A percentile compares a stretch with the other conserved stretches of the same genome.
Conservation (phyloP, 148 eudicot species). For the Rhododendron ferrugineum region DNA sequence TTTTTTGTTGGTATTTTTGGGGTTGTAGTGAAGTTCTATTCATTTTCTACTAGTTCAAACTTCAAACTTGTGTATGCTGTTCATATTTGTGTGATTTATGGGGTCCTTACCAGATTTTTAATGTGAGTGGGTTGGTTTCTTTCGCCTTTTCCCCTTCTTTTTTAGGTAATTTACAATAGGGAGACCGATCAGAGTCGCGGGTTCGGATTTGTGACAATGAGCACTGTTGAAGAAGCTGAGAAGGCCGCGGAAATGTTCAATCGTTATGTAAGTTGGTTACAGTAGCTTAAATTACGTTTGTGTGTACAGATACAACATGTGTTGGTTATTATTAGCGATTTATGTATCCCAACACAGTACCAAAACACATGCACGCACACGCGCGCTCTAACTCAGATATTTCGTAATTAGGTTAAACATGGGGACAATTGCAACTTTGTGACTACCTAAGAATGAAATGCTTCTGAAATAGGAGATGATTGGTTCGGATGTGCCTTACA, state of each 20-base stretch:
- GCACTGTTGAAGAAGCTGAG: conserved; percentile 84
- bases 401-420: not conserved
- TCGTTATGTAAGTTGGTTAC: conserved; percentile 50
- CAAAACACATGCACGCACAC: not conserved
- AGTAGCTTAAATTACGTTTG: not conserved
- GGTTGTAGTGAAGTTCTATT: conserved; percentile 43
- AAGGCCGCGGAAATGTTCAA: conserved; percentile 73
- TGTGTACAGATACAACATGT: not conserved
- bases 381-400: no score
- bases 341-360: not conserved
- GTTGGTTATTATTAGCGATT: not conserved
- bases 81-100: conserved; percentile 5
- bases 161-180: conserved; percentile 84
- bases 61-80: not conserved
- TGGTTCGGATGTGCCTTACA: not conserved
- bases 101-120: not conserved
- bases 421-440: not conserved
- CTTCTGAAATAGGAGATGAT: not conserved
- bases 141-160: not conserved
- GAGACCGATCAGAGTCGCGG: conserved; percentile 91
- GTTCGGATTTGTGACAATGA: conserved; percentile 94
- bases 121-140: not conserved
- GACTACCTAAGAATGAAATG: not conserved
- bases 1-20: conserved; percentile 42
- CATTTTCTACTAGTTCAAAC: not conserved